Conservation (phyloP, 176 grass and related monocot species). For the Oryza longistaminata region DNA sequence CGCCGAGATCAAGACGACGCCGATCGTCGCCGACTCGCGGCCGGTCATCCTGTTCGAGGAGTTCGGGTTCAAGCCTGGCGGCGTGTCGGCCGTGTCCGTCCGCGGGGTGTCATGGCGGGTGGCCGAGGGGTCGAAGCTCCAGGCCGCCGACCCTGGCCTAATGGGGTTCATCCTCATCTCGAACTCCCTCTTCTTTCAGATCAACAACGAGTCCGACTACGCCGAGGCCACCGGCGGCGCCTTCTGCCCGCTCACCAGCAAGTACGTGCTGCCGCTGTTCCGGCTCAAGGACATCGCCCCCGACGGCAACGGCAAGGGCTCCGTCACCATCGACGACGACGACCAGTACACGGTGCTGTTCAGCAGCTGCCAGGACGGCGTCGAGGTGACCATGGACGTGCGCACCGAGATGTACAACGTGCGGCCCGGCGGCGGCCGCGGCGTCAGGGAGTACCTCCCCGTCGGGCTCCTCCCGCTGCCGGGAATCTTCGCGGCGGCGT, state of each 20-base stretch:
- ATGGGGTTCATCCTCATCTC: constrained; percentile 81
- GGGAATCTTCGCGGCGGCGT: constrained; percentile 46
- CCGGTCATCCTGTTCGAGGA: constrained; percentile 76
- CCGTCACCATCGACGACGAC: constrained; percentile 17
- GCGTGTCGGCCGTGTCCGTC: constrained; percentile 38
- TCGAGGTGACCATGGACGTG: constrained; percentile 62
- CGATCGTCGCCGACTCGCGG: constrained; percentile 44
- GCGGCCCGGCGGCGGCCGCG: neutral
- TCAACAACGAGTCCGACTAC: constrained; percentile 67
- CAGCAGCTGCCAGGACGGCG: constrained; percentile 61
- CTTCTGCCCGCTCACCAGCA: constrained; percentile 62
- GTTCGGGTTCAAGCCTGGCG: constrained; percentile 55
- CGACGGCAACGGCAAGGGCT: constrained; percentile 21
- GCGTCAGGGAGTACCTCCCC: constrained; percentile 45
- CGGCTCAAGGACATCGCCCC: constrained; percentile 43
- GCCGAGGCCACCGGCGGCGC: constrained; percentile 41
- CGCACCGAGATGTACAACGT: constrained; percentile 77
- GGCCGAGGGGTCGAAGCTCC: constrained; percentile 1
- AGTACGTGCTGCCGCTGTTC: constrained; percentile 47
- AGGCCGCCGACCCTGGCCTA: constrained; percentile 18
- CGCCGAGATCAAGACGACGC: constrained; percentile 65
- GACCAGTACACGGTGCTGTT: constrained; percentile 76
- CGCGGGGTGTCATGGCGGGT: constrained; percentile 45
- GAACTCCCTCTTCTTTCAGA: constrained; percentile 42
- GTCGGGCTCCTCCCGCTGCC: constrained; percentile 52